phyloP scores from a whole-genome alignment of 306 rosid genomes.

The Begonia fuchsioides region DNA sequence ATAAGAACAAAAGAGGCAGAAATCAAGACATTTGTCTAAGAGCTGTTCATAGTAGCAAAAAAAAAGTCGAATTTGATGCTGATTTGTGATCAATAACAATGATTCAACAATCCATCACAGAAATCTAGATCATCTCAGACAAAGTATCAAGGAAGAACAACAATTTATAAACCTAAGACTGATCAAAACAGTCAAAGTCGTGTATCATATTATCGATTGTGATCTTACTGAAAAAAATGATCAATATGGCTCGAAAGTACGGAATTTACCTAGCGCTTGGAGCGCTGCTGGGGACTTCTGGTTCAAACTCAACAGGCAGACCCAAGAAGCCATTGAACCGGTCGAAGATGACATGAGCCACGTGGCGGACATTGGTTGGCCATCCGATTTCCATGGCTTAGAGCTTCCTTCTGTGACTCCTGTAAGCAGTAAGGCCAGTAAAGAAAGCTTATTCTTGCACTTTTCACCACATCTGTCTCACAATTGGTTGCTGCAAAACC shows the following conservation, averaged over 20 bases:
- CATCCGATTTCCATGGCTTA: conserved; percentile 58
- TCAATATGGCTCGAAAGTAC: neutral
- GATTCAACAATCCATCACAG: no score
- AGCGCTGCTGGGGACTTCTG: conserved; percentile 67
- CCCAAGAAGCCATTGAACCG: conserved; percentile 96
- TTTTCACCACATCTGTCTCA: conserved; percentile 15
- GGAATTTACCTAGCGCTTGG: conserved; percentile 89
- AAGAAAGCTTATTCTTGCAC: conserved; percentile 30
- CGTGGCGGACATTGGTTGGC: conserved; percentile 85
- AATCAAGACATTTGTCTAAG: conserved; percentile 1
- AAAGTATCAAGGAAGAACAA: conserved; percentile 4
- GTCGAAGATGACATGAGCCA: conserved; percentile 88
- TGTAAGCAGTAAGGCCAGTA: conserved; percentile 38
- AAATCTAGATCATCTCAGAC: no score
- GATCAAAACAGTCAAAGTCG: neutral
- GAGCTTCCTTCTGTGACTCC: conserved; percentile 29
- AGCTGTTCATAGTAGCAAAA: neutral
- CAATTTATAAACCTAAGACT: neutral
- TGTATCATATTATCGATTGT: neutral
- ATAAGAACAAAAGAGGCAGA: neutral
- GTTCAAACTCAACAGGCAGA: conserved; percentile 82
- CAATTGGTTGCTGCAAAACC: conserved; percentile 13
- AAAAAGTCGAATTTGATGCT: no score
- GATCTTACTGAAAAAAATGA: neutral
- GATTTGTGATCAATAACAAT: no score